Conservation (phyloP, 441 rosid genomes). For the Sinapis alba region DNA sequence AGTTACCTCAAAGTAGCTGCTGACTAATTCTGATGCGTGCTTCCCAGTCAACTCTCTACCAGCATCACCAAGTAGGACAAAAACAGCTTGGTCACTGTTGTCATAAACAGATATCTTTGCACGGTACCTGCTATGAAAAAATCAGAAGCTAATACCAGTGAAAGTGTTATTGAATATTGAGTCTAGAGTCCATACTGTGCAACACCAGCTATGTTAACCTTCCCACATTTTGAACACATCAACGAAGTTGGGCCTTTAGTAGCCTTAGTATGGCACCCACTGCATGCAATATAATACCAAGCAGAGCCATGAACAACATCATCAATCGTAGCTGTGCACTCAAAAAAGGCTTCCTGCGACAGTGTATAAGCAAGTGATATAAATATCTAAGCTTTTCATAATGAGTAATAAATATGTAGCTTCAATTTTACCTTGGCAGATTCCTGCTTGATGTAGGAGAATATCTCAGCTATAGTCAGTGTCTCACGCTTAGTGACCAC, state of each 20-base stretch:
- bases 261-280: not conserved
- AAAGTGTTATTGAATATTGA: not conserved
- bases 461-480: not conserved
- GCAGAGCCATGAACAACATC: not conserved
- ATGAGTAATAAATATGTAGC: not conserved
- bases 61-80: not conserved
- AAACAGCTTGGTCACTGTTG: not conserved
- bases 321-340: not conserved
- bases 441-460: not conserved
- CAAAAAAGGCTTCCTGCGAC: not conserved
- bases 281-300: not conserved
- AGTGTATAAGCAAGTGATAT: not conserved
- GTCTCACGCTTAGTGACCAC: not conserved
- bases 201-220: not conserved
- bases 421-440: not conserved
- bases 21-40: not conserved
- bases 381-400: not conserved
- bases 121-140: not conserved
- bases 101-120: not conserved
- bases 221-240: not conserved
- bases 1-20: not conserved
- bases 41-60: not conserved
- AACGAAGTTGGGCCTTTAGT: not conserved
- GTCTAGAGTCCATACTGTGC: not conserved
- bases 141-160: not conserved